Base-by-base conservation (phyloP, 345 rosid genomes). In the Geranium brycei region DNA sequence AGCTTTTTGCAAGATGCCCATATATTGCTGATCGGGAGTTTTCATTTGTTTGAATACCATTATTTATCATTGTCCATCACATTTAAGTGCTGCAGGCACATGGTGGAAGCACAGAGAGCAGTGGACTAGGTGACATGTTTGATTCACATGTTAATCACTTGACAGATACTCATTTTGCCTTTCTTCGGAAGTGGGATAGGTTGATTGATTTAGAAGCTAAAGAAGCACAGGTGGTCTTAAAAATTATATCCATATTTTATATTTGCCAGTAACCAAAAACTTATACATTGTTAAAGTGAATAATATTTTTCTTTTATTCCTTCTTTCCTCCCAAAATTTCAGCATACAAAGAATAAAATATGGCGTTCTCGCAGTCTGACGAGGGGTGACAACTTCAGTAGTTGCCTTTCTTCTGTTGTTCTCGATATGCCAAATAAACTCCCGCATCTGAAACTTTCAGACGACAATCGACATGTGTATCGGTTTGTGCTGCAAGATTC, bases 131-230 rank as follows among this genome's bases (percentile, higher is more conserved):
- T 56, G 81, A 88, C 78, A 16, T 88, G 72, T 93, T 85, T 82
- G 85, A 83, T 73, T 68, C 82, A 61, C 82, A 59, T 66, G 84
- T 87, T 68, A 75, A 78, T 61, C 96, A 90, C 80, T 82, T 93
- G 66, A 85, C 89, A 64, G 17, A 75, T 70, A 77, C 75, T 67
- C 97, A 93, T 74, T 68, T 64, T 64, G 63, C 58, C 62, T 90
- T 93, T 70, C 85, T 93, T 30, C 76, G 74, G 70, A 86, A 76
- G 65, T 93, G 99, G 99, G 84, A 82, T 79, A 72, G 80, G 65
- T 75, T 90, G 74, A 83, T 90, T 60, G 96, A 90, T 73, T 80
- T 93, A 77, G 99, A 93, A 81, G 95, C 91, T 76, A 85, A 82
- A 77, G 97, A 85, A 76, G 81, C 80, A 74, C 85, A 85, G 91